A percentile compares a stretch with the other conserved stretches of the same genome.
These are phyloP conservation scores for Crucibulum laeve DNA, from an alignment of 768 basidiomycete species.

Conservation along the genomic window DNA sequence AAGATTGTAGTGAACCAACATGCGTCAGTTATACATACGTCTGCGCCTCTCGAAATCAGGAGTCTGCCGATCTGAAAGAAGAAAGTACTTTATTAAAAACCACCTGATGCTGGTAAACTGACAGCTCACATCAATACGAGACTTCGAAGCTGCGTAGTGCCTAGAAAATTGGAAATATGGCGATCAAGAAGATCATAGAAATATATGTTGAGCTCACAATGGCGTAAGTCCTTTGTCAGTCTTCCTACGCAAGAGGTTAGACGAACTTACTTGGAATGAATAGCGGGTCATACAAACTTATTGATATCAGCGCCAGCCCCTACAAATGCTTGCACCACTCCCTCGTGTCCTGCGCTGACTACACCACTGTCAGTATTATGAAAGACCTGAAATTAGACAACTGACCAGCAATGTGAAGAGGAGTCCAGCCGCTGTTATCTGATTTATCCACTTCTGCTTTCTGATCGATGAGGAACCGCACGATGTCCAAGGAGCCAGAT, in stretches of 20 bases:
- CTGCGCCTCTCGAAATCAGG: constrained; percentile 83
- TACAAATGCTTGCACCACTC: constrained; percentile 69
- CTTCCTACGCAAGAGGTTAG: constrained; percentile 31
- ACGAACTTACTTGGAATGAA: constrained; percentile 14
- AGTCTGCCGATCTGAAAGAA: constrained; percentile 75
- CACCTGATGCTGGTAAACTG: constrained; percentile 17
- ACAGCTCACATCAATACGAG: constrained; percentile 69
- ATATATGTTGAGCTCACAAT: constrained; percentile 48
- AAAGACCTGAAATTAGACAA: neutral
- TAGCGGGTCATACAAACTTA: constrained; percentile 25
- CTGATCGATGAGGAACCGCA: constrained; percentile 63
- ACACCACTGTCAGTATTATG: constrained; percentile 7
- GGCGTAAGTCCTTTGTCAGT: constrained; percentile 84
- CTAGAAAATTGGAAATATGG: constrained; percentile 34
- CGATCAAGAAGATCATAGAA: constrained; percentile 10
- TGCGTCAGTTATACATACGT: constrained; percentile 59
- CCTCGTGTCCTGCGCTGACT: constrained; percentile 83
- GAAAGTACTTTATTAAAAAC: constrained; percentile 21
- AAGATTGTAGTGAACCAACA: neutral
- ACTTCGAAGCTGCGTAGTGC: constrained; percentile 92
- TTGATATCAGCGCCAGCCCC: constrained; percentile 83
- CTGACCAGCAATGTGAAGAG: constrained; percentile 76
- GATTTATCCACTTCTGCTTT: constrained; percentile 62
- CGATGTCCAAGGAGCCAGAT: constrained; percentile 65
- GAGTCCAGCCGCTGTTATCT: constrained; percentile 71